Percentiles rank a stretch among this genome's conserved stretches.
These are phyloP conservation scores for Atkinsonella texensis DNA, from an alignment of 2,329 filamentous ascomycete genomes.

Conservation along the genomic window DNA sequence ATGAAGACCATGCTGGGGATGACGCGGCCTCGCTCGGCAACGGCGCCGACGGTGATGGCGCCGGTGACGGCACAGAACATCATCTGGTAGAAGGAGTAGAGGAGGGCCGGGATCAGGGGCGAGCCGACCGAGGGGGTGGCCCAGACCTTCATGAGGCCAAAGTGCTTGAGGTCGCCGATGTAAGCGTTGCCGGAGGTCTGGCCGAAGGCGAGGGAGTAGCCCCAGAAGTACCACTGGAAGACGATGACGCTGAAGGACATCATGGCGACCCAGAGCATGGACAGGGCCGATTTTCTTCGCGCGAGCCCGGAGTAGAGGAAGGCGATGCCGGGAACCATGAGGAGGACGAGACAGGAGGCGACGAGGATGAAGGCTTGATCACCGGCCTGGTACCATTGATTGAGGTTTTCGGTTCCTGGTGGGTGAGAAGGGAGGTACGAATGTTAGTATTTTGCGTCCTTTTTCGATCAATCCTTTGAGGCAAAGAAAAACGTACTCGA, in stretches of 20 bases:
- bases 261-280: conserved; percentile 96
- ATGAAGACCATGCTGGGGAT: conserved; percentile 90
- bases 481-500: conserved; percentile 46
- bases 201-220: conserved; percentile 90
- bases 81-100: conserved; percentile 97
- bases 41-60: conserved; percentile 81
- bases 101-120: conserved; percentile 73
- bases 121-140: conserved; percentile 79
- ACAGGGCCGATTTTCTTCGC: conserved; percentile 93
- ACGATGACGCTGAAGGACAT: conserved; percentile 81
- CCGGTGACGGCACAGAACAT: conserved; percentile 94
- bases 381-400: conserved; percentile 88
- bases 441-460: neutral
- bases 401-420: conserved; percentile 70
- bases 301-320: conserved; percentile 97
- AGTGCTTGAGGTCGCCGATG: conserved; percentile 83
- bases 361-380: conserved; percentile 92
- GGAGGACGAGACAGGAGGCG: conserved; percentile 79
- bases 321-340: conserved; percentile 94
- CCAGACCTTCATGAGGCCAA: conserved; percentile 76
- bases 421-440: neutral
- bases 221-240: conserved; percentile 99
- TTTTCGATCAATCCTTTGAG: neutral
- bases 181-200: conserved; percentile 70
- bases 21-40: conserved; percentile 86